These are phyloP conservation scores for Albizia julibrissin DNA, from an alignment of 306 rosid species.

Conservation along the genomic window DNA sequence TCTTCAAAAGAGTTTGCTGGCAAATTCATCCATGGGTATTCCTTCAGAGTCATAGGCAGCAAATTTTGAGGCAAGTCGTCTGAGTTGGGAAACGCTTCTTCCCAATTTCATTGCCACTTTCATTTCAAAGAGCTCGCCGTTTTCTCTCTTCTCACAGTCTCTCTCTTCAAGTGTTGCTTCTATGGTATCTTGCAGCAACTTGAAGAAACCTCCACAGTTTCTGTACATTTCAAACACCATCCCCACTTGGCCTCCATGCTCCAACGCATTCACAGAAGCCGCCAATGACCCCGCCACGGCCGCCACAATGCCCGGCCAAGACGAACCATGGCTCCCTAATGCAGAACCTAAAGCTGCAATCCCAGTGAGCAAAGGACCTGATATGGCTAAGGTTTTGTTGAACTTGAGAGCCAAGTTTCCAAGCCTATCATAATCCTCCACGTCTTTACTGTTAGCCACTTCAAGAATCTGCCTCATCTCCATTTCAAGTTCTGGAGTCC, in stretches of 20 bases:
- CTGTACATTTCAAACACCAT: slow-evolving; percentile 80
- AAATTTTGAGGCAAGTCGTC: background rate
- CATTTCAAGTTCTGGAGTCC: background rate
- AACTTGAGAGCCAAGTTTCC: background rate
- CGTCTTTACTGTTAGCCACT: background rate
- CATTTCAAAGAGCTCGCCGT: background rate
- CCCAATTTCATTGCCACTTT: background rate
- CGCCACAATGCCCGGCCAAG: slow-evolving; percentile 28
- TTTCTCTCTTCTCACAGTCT: background rate
- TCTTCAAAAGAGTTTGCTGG: slow-evolving; percentile 44
- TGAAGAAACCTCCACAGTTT: slow-evolving; percentile 56
- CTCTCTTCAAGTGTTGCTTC: slow-evolving; percentile 1
- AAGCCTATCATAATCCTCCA: background rate
- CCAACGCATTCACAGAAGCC: slow-evolving; percentile 43
- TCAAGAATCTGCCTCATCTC: background rate
- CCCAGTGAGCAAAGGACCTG: background rate
- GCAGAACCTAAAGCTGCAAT: background rate
- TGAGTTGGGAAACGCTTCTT: background rate
- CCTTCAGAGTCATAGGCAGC: background rate
- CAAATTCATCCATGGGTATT: slow-evolving; percentile 30
- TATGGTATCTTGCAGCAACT: slow-evolving; percentile 20
- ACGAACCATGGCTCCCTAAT: background rate
- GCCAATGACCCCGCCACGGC: slow-evolving; percentile 59
- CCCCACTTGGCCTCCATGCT: slow-evolving; percentile 74
- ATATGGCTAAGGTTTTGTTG: background rate